phyloP scores from a whole-genome alignment of 257 asterid genomes.

The Scutellaria galericulata region DNA sequence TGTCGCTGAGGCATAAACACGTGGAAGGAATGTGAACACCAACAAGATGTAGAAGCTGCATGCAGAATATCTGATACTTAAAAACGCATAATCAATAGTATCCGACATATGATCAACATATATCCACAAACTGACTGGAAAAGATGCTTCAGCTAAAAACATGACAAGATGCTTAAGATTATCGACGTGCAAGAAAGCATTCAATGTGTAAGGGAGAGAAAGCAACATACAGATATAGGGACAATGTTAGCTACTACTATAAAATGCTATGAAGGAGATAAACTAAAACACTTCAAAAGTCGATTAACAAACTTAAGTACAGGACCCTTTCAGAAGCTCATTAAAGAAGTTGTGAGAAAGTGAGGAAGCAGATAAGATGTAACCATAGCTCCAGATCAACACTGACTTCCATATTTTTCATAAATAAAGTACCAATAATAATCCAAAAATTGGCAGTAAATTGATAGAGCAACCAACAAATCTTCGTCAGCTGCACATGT shows the following conservation, averaged over 20 bases:
- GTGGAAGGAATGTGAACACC: slow-evolving; percentile 33
- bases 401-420: slow-evolving; percentile 22
- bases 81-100: slow-evolving; percentile 1
- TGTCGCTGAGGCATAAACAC: slow-evolving; percentile 22
- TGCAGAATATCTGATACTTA: neutral
- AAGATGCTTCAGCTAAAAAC: neutral
- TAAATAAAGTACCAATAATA: slow-evolving; percentile 24
- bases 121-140: slow-evolving; percentile 12
- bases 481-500: slow-evolving; percentile 42
- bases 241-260: neutral
- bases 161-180: slow-evolving; percentile 2
- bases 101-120: neutral
- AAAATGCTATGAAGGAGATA: slow-evolving; percentile 22
- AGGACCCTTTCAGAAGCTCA: neutral
- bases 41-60: slow-evolving; percentile 26
- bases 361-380: slow-evolving; percentile 26
- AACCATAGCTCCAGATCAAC: slow-evolving; percentile 24
- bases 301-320: slow-evolving; percentile 21
- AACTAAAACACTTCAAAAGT: neutral
- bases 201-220: neutral
- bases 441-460: slow-evolving; percentile 36
- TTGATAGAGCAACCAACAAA: slow-evolving; percentile 39
- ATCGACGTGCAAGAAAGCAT: neutral
- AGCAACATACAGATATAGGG: slow-evolving; percentile 7
- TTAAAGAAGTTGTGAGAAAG: slow-evolving; percentile 5